Percentiles rank a stretch among this genome's conserved stretches.
phyloP scores from a whole-genome alignment of 805 yeast genomes.

The Metschnikowia amazonensis region DNA sequence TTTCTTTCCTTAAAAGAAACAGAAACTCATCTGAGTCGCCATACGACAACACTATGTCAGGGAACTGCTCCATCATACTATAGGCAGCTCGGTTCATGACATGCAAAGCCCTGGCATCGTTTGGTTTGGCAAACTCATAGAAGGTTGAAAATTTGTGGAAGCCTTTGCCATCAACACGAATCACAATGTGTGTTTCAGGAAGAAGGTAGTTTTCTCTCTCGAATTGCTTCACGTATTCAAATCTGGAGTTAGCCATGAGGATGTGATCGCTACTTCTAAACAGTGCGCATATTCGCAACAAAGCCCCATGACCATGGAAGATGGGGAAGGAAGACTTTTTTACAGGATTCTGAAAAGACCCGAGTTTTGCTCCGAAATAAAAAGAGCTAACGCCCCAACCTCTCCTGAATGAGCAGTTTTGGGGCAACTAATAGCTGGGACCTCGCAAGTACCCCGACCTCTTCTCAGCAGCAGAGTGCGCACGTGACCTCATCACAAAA shows the following conservation, averaged over 20 bases:
- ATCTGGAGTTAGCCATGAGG: constrained; percentile 77
- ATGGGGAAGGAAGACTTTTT: neutral
- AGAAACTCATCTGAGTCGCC: constrained; percentile 97
- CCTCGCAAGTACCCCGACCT: too few relatives aligned
- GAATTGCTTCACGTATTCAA: constrained; percentile 79
- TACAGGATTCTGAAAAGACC: neutral
- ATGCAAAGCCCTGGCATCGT: constrained; percentile 69
- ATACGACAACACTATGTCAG: constrained; percentile 76
- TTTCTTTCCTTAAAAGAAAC: constrained; percentile 61
- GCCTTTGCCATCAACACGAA: constrained; percentile 90
- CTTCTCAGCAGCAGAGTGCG: neutral
- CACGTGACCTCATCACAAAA: constrained; percentile 21
- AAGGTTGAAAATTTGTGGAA: constrained; percentile 78
- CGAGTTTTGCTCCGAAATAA: neutral
- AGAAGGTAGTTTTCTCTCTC: constrained; percentile 71
- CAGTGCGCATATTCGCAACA: constrained; percentile 1
- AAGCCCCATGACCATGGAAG: too few relatives aligned
- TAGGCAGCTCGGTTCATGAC: constrained; percentile 82
- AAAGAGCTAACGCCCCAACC: neutral
- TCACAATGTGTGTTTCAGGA: constrained; percentile 77
- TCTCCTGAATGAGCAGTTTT: neutral
- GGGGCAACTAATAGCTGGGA: neutral
- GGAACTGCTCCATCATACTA: constrained; percentile 56
- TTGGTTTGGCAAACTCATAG: constrained; percentile 82
- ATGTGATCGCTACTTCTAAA: neutral